A percentile compares a stretch with the other conserved stretches of the same genome.
Evolutionary conservation across 1,284 basidiomycete genomes (phyloP).

Genomic region (Omphalotus olearius): DNA sequence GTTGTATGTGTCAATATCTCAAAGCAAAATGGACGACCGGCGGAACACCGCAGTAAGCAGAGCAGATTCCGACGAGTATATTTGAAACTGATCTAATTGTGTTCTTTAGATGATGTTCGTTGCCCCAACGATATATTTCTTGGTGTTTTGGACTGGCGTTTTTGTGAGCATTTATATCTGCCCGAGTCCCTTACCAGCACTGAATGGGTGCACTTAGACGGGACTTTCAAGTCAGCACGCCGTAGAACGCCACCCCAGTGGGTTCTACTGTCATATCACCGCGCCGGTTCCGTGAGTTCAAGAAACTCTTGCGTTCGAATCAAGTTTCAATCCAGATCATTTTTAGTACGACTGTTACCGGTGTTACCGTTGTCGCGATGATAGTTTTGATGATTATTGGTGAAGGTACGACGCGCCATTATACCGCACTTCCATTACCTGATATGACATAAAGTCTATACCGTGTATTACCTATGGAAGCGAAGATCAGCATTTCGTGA

Average conservation of each 20-base stretch:
- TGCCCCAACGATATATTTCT: background rate
- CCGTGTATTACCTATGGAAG: slow-evolving; percentile 3
- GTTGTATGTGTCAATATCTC: background rate
- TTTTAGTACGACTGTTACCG: slow-evolving; percentile 3
- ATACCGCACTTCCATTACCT: no score
- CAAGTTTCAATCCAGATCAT: background rate
- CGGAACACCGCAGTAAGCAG: background rate
- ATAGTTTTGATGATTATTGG: slow-evolving; percentile 1
- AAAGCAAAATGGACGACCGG: background rate
- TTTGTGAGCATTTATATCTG: background rate
- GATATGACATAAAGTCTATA: background rate
- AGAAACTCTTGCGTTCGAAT: background rate
- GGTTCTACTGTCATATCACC: slow-evolving; percentile 12
- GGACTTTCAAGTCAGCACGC: slow-evolving; percentile 2
- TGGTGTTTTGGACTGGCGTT: slow-evolving; percentile 4
- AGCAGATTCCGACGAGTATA: no score
- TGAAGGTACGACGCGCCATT: background rate
- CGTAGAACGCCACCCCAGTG: slow-evolving; percentile 2
- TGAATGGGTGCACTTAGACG: background rate
- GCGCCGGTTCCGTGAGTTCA: slow-evolving; percentile 1
- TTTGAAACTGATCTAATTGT: background rate
- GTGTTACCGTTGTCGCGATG: slow-evolving; percentile 1
- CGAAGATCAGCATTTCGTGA: background rate
- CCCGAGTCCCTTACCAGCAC: background rate
- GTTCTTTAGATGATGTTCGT: slow-evolving; percentile 1